A percentile compares a stretch with the other conserved stretches of the same genome.
Conservation (phyloP, 371 early-diverging fungal genomes). For the Lichtheimia ornata region DNA sequence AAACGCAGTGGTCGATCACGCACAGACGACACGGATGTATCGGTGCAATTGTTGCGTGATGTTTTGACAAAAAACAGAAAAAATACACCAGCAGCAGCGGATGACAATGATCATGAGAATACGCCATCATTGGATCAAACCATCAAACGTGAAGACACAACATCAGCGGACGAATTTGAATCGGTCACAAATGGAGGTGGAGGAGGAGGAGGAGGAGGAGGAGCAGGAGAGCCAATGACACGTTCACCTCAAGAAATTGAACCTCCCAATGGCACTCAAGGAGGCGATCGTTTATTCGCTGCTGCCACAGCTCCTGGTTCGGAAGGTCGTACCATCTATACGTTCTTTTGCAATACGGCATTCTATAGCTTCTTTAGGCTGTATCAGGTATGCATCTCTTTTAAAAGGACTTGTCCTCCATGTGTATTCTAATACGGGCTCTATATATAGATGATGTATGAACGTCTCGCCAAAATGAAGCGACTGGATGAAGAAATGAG, state of each 20-base stretch:
- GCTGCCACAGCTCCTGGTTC: constrained; percentile 38
- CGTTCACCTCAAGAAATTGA: no score
- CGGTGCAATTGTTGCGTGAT: constrained; percentile 42
- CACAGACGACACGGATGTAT: constrained; percentile 40
- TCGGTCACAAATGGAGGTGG: no score
- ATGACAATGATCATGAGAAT: constrained; percentile 9
- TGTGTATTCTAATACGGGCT: not conserved
- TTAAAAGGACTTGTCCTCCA: not conserved
- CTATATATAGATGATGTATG: constrained; percentile 70
- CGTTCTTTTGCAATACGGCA: constrained; percentile 73
- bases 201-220: no score
- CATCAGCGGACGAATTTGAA: constrained; percentile 22
- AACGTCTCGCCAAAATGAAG: constrained; percentile 78
- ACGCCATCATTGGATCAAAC: constrained; percentile 18
- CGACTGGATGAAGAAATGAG: constrained; percentile 61
- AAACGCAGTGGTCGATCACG: constrained; percentile 26
- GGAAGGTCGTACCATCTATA: constrained; percentile 39
- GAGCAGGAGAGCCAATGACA: no score
- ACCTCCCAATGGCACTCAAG: constrained; percentile 10
- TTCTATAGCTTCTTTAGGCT: constrained; percentile 89
- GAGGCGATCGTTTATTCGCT: constrained; percentile 28
- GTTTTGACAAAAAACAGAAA: constrained; percentile 36
- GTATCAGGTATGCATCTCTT: constrained; percentile 59
- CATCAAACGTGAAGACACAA: constrained; percentile 12
- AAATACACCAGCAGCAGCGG: constrained; percentile 5